Evolutionary conservation across 2,329 filamentous ascomycete genomes (phyloP).

Genomic region (Leptoxyphium fumago): DNA sequence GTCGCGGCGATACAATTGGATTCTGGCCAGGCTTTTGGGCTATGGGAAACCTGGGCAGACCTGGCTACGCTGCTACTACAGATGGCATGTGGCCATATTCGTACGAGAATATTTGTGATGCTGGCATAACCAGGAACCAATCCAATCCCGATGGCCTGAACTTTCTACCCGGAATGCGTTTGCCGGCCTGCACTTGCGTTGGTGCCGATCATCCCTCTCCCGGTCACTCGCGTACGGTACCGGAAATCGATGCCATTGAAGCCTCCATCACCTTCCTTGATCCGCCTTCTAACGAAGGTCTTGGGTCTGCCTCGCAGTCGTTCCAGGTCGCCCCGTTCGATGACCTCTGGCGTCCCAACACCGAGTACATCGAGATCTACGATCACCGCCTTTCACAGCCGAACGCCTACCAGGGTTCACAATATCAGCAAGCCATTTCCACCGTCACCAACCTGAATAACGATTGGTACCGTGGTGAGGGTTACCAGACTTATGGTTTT

Average conservation of each 20-base stretch:
- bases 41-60: slow-evolving; percentile 58
- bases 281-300: slow-evolving; percentile 32
- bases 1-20: slow-evolving; percentile 48
- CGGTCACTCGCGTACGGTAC: slow-evolving; percentile 50
- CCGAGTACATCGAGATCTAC: slow-evolving; percentile 51
- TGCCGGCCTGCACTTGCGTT: slow-evolving; percentile 53
- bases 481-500: slow-evolving; percentile 48
- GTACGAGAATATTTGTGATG: slow-evolving; percentile 53
- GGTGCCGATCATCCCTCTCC: slow-evolving; percentile 50
- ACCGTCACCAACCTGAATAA: slow-evolving; percentile 48
- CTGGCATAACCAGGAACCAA: slow-evolving; percentile 58
- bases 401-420: slow-evolving; percentile 47
- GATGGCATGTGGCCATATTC: slow-evolving; percentile 64
- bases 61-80: slow-evolving; percentile 54
- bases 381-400: slow-evolving; percentile 41
- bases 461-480: slow-evolving; percentile 50
- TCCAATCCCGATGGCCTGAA: slow-evolving; percentile 52
- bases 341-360: slow-evolving; percentile 50
- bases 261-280: slow-evolving; percentile 44
- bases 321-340: slow-evolving; percentile 57
- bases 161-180: slow-evolving; percentile 52
- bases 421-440: slow-evolving; percentile 49
- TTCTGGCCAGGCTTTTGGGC: slow-evolving; percentile 68
- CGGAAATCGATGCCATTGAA: slow-evolving; percentile 60
- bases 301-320: slow-evolving; percentile 51